phyloP scores from a whole-genome alignment of 2,329 filamentous ascomycete genomes.

The Hypocreales sp. region DNA sequence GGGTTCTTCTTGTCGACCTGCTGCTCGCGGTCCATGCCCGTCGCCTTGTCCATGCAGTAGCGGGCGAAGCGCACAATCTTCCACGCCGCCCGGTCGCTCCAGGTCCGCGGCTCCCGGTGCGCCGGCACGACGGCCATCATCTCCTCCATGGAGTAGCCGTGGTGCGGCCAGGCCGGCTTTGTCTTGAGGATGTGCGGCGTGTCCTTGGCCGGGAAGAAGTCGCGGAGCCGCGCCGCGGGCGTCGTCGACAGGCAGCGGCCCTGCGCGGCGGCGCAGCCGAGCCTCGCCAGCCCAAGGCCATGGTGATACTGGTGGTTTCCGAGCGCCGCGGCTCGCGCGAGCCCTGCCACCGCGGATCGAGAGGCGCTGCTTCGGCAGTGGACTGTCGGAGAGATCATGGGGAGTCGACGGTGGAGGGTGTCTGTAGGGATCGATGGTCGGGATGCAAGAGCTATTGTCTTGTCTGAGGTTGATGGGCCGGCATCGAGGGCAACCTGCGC shows the following conservation, averaged over 20 bases:
- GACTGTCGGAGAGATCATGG: conserved; percentile 13
- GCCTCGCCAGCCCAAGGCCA: conserved; percentile 4
- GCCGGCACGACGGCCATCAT: conserved; percentile 61
- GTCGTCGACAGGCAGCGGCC: conserved; percentile 35
- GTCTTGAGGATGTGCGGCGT: conserved; percentile 47
- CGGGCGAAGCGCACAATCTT: conserved; percentile 60
- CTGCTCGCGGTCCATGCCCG: conserved; percentile 59
- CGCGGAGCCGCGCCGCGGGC: conserved; percentile 26
- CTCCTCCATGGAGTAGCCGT: conserved; percentile 61
- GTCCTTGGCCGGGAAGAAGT: conserved; percentile 47
- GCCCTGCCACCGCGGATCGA: conserved; percentile 10
- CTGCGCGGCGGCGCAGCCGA: conserved; percentile 3
- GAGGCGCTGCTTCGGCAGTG: conserved; percentile 8
- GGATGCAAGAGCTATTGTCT: neutral
- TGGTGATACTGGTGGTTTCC: conserved; percentile 1
- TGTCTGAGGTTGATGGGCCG: neutral
- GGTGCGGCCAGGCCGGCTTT: conserved; percentile 53
- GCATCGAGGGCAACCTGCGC: too few species aligned
- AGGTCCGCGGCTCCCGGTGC: conserved; percentile 57
- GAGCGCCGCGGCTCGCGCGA: conserved; percentile 4
- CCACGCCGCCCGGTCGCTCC: conserved; percentile 68
- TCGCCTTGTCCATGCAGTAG: conserved; percentile 68
- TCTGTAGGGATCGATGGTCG: too few species aligned
- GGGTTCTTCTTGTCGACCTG: conserved; percentile 43
- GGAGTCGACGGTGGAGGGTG: too few species aligned